Evolutionary conservation across 1,284 basidiomycete genomes (phyloP).

Genomic region (Leccinum pallidistipes): DNA sequence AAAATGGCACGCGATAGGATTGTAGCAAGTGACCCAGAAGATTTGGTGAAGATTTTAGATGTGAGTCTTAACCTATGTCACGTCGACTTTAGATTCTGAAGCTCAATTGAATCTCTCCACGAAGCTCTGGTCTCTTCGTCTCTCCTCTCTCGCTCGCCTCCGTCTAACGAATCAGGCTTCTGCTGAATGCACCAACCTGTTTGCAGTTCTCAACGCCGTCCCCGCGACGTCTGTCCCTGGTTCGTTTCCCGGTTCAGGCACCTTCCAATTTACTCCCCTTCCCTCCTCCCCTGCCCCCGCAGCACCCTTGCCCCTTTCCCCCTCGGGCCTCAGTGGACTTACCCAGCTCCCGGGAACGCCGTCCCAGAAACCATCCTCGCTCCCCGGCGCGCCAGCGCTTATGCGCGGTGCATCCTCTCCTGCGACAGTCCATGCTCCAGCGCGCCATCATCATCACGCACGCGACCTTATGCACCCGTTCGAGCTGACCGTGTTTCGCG

Average conservation of each 20-base stretch:
- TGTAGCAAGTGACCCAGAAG: constrained; percentile 64
- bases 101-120: constrained; percentile 1
- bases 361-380: constrained; percentile 18
- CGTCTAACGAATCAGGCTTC: constrained; percentile 80
- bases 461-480: constrained; percentile 70
- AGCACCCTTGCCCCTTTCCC: constrained; percentile 19
- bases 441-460: background rate
- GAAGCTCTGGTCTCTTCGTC: constrained; percentile 80
- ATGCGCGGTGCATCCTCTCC: background rate
- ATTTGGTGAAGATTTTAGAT: constrained; percentile 61
- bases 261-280: constrained; percentile 8
- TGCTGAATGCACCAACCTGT: constrained; percentile 78
- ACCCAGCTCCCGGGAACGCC: constrained; percentile 30
- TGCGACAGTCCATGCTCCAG: background rate
- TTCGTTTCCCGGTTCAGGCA: constrained; percentile 20
- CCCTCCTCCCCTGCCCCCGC: constrained; percentile 18
- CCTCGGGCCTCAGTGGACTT: constrained; percentile 24
- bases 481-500: constrained; percentile 75
- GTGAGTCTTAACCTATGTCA: constrained; percentile 42
- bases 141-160: constrained; percentile 73
- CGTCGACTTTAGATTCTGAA: background rate
- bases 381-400: constrained; percentile 7
- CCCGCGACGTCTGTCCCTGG: constrained; percentile 41
- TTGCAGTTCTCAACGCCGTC: constrained; percentile 64
- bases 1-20: constrained; percentile 76